A percentile compares a stretch with the other conserved stretches of the same genome.
These are phyloP conservation scores for Ramaria rubella DNA, from an alignment of 768 basidiomycete species.

Conservation along the genomic window DNA sequence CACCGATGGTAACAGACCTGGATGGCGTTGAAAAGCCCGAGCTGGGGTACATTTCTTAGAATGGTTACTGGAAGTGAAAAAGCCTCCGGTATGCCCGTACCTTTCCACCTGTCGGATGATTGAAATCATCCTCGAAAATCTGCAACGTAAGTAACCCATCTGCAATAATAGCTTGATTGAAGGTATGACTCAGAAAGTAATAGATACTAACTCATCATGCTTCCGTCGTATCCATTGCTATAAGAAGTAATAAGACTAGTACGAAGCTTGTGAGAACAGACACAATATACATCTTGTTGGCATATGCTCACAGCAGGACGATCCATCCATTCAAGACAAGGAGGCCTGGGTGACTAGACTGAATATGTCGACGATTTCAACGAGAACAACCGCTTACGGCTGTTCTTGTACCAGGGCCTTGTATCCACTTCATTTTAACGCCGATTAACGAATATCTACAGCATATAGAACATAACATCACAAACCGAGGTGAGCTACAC, in stretches of 20 bases:
- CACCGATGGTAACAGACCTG: constrained; percentile 13
- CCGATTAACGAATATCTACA: constrained; percentile 26
- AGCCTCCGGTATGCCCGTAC: background rate
- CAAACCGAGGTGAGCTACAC: background rate
- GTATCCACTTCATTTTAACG: constrained; percentile 58
- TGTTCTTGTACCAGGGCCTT: constrained; percentile 71
- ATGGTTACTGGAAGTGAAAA: background rate
- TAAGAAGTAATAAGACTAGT: constrained; percentile 19
- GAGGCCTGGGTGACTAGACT: too few relatives aligned
- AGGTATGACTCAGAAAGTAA: background rate
- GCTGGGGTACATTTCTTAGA: constrained; percentile 3
- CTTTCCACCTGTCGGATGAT: constrained; percentile 22
- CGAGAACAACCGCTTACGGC: constrained; percentile 33
- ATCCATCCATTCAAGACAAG: constrained; percentile 66
- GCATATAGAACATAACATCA: background rate
- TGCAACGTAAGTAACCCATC: constrained; percentile 25
- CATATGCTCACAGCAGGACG: constrained; percentile 50
- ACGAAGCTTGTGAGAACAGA: background rate
- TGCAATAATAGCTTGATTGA: constrained; percentile 1
- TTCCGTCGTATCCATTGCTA: constrained; percentile 29
- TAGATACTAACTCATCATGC: constrained; percentile 19
- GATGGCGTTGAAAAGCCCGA: constrained; percentile 29
- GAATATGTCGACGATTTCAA: background rate
- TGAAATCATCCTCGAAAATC: constrained; percentile 24
- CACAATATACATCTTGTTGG: background rate